Conservation (phyloP, 345 rosid species). For the Clausena lansium region DNA sequence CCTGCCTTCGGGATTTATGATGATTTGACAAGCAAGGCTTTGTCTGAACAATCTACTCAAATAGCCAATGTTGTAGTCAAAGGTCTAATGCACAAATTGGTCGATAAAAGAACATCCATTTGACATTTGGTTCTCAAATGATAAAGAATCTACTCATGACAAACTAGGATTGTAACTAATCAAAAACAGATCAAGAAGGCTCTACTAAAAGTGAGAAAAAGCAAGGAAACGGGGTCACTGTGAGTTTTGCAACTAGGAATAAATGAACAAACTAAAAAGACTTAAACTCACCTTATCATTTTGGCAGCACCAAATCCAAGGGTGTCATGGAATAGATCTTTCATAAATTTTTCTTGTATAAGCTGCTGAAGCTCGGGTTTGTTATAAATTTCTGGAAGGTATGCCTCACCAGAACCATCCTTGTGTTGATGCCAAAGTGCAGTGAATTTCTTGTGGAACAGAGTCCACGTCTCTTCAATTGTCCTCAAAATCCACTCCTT, state of each 20-base stretch:
- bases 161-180: neutral
- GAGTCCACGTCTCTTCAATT: constrained; percentile 75
- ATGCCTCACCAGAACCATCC: constrained; percentile 86
- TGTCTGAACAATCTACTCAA: neutral
- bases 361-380: constrained; percentile 60
- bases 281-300: constrained; percentile 71
- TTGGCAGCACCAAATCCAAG: constrained; percentile 97
- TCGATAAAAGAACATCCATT: neutral
- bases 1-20: neutral
- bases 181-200: neutral
- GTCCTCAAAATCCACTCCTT: constrained; percentile 77
- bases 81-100: neutral
- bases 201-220: neutral
- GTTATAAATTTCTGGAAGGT: constrained; percentile 74
- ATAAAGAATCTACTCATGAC: neutral
- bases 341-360: constrained; percentile 59
- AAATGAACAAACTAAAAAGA: neutral
- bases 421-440: constrained; percentile 74
- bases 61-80: too few species aligned
- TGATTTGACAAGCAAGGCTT: neutral
- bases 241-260: neutral
- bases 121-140: too few species aligned
- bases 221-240: too few species aligned
- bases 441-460: constrained; percentile 59
- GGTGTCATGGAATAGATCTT: constrained; percentile 69